Evolutionary conservation across 2,329 filamentous ascomycete species (phyloP), one percentile per base, ranked within the genome.

Genomic region (Sporothrix pseudoabietina): DNA sequence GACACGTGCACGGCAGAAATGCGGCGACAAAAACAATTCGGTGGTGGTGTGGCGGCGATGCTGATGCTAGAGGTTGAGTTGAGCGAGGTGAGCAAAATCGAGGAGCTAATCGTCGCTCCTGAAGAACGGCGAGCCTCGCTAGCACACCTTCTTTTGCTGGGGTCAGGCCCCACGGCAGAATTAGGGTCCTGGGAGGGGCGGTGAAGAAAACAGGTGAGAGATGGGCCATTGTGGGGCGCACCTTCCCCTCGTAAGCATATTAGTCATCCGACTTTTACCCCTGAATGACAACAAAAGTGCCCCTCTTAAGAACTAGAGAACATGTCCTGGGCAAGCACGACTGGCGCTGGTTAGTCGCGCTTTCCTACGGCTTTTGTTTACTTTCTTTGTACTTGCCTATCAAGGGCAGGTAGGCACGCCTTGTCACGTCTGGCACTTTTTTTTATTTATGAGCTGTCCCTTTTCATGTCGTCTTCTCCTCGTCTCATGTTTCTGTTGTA

Each of bases 141-240:
- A 32, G 26, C 55, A 57, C 55, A 35, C n/a, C 61, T 47, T 52
- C 44, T 39, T 66, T n/a, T 10, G 0, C 39, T 47, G 63, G 5
- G 41, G 63, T 49, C 63, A 39, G 30, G 30, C n/a, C 49, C 32
- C 69, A 71, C 54, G 70, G 70, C 70, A 71, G 70, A 71, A 71
- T 63, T 12, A 44, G 10, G n/a, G n/a, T 5, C 22, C 22, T 57
- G 10, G 7, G 57, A 61, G 30, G 44, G 54, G 69, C 49, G 68
- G 52, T 57, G 68, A 70, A 44, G 35, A 19, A n/a, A 44, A 66
- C 47, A 7, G 14, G n/a, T 26, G 61, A 66, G n/a, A 7, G 35
- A 12, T 16, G 7, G 4, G 5, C 19, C 9, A 4, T 22, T 44
- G 52, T 57, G 68, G 66, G 32, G 66, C 68, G 35, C 49, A 8